phyloP scores from a whole-genome alignment of 2,329 filamentous ascomycete genomes.

The Ploettnerulaceae sp. region DNA sequence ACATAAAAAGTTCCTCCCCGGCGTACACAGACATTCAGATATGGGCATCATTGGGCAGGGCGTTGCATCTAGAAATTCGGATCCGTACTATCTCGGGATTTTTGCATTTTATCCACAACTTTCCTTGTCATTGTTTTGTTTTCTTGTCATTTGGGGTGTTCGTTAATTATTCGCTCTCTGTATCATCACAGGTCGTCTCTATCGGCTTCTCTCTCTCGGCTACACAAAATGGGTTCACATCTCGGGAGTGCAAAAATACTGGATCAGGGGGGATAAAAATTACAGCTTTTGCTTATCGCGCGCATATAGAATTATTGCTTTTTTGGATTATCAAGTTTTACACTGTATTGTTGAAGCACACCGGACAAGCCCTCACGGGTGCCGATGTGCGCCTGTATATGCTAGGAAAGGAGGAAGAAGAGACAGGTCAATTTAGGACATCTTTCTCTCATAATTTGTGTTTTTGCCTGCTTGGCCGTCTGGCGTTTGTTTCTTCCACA shows the following conservation, averaged over 20 bases:
- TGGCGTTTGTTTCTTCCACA: too few species aligned
- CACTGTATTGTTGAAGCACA: constrained; percentile 8
- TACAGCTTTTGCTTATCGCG: constrained; percentile 7
- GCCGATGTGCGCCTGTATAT: constrained; percentile 17
- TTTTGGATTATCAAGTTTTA: constrained; percentile 5
- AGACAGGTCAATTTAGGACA: background rate
- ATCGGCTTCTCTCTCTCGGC: constrained; percentile 5
- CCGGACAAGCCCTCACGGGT: constrained; percentile 20
- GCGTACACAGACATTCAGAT: constrained; percentile 5
- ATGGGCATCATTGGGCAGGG: constrained; percentile 14
- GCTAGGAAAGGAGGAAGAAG: constrained; percentile 17
- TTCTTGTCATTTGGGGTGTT: constrained; percentile 15
- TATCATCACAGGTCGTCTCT: constrained; percentile 5
- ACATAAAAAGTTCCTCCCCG: background rate
- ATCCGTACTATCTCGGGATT: constrained; percentile 6
- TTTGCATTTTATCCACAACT: too few species aligned
- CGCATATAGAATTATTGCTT: constrained; percentile 25
- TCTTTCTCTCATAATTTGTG: constrained; percentile 1
- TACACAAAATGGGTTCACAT: constrained; percentile 11
- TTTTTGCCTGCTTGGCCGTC: constrained; percentile 5
- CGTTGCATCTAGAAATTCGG: constrained; percentile 30
- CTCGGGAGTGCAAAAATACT: constrained; percentile 12
- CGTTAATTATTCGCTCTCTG: constrained; percentile 1
- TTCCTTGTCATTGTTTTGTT: constrained; percentile 11
- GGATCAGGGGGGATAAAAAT: constrained; percentile 2